Evolutionary conservation across 352 stramenopile species (phyloP).

Genomic region (Halophytophthora polymorphica): DNA sequence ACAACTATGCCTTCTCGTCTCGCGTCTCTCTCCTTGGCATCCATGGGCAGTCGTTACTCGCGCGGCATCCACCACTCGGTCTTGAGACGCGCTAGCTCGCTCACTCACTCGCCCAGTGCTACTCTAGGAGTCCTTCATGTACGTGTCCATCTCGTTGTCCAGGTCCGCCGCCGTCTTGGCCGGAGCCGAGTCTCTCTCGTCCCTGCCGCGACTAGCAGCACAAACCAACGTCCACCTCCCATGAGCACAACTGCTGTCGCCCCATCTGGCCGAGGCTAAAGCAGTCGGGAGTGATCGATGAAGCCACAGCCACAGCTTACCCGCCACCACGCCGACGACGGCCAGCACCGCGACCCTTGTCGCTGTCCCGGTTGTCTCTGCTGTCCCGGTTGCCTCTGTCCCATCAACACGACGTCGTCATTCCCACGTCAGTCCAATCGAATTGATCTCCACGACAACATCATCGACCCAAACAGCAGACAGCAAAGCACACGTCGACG

Average conservation of each 20-base stretch:
- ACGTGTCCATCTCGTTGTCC: constrained; percentile 87
- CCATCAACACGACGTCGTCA: neutral
- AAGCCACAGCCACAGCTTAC: no score
- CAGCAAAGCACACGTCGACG: constrained; percentile 1
- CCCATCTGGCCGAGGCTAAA: no score
- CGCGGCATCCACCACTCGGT: constrained; percentile 12
- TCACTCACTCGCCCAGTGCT: constrained; percentile 5
- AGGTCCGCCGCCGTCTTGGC: constrained; percentile 59
- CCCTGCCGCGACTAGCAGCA: constrained; percentile 29
- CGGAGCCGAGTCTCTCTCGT: constrained; percentile 20
- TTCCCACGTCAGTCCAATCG: neutral
- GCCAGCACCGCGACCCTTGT: constrained; percentile 39
- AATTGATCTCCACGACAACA: neutral
- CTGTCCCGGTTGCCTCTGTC: constrained; percentile 20
- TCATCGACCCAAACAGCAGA: neutral
- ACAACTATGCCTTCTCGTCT: constrained; percentile 20
- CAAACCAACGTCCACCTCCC: neutral
- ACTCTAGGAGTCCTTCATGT: constrained; percentile 80
- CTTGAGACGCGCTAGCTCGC: neutral
- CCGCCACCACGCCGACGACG: constrained; percentile 35
- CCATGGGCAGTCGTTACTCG: neutral
- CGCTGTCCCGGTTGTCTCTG: constrained; percentile 24
- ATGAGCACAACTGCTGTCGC: neutral
- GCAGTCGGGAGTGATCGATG: no score
- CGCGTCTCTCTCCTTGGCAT: neutral